Conservation (phyloP, 2,329 filamentous ascomycete genomes). For the Pseudogymnoascus verrucosus region DNA sequence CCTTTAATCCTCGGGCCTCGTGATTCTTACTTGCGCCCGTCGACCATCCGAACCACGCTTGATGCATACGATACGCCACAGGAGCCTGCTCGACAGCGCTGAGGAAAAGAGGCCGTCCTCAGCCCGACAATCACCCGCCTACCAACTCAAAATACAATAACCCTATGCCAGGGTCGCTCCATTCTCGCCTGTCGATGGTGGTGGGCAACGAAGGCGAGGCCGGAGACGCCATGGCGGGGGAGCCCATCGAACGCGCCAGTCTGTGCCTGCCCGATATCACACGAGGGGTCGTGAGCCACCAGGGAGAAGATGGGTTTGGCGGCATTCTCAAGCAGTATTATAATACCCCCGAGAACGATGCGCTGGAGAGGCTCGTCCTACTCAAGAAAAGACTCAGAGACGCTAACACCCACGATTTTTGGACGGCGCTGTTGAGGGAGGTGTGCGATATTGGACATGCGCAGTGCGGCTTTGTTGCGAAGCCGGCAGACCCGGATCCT, state of each 20-base stretch:
- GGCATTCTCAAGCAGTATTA: conserved; percentile 29
- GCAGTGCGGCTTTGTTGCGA: conserved; percentile 62
- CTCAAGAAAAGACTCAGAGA: conserved; percentile 49
- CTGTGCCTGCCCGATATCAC: conserved; percentile 24
- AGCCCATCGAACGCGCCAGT: conserved; percentile 21
- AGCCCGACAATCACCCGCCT: background rate
- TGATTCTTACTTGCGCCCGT: background rate
- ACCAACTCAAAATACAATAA: background rate
- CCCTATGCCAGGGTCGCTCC: background rate
- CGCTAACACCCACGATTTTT: conserved; percentile 52
- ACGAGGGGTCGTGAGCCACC: conserved; percentile 21
- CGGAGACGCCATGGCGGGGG: conserved; percentile 13
- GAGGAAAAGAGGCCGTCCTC: background rate
- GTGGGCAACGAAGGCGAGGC: conserved; percentile 10
- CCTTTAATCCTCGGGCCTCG: background rate
- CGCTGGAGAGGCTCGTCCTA: conserved; percentile 49
- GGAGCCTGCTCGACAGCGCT: background rate
- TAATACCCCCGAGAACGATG: conserved; percentile 47
- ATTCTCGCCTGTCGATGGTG: background rate
- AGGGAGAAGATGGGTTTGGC: conserved; percentile 24
- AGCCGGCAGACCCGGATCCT: conserved; percentile 53
- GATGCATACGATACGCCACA: background rate
- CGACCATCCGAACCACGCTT: background rate
- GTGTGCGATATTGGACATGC: conserved; percentile 54
- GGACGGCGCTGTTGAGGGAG: conserved; percentile 54